Evolutionary conservation across 768 basidiomycete species (phyloP), one percentile per base, ranked within the genome.

Genomic region (Daedalea quercina): DNA sequence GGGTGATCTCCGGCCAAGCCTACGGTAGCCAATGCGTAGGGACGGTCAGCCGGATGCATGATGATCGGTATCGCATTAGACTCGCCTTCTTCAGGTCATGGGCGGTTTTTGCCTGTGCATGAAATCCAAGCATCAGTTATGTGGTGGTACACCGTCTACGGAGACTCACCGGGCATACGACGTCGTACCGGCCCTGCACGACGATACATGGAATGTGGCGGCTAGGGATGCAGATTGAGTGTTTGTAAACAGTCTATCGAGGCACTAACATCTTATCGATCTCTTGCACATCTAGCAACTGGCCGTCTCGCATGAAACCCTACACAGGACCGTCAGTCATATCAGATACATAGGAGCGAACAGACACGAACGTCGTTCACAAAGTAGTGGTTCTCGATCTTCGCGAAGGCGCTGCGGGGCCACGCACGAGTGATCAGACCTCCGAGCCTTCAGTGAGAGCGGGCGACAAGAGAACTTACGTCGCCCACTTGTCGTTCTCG

Each of bases 361-460:
- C 1, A 12, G 47, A 54, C 37, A 66, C 74, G 55, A 50, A 87
- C 87, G 50, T 80, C 77, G 60, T 94, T 90, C 48, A 94, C 72
- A 62, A 94, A 94, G 67, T 88, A 95, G 62, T 94, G 91, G 62
- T 92, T 92, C 70, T 93, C 92, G 44, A 94, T 92, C 34, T 83
- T 73, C 19, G 91, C 88, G 66, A 93, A 94, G 0, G 91, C 85
- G 52, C 90, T 93, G 49, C 3, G n/a, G 15, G 22, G 17, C 23
- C 33, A 9, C 17, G 13, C 28, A 37, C 42, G 44, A 9, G 11
- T n/a, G 8, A 31, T 31, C 28, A 31, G 11, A 4, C n/a, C 17
- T 4, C 4, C 24, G 23, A 23, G 34, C 8, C 20, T 35, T 20
- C 8, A 44, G 34, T 24, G 6, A 26, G n/a, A 12, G 19, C 26